Evolutionary conservation across 2,329 filamentous ascomycete species (phyloP).

Genomic region (Claviceps sp.): DNA sequence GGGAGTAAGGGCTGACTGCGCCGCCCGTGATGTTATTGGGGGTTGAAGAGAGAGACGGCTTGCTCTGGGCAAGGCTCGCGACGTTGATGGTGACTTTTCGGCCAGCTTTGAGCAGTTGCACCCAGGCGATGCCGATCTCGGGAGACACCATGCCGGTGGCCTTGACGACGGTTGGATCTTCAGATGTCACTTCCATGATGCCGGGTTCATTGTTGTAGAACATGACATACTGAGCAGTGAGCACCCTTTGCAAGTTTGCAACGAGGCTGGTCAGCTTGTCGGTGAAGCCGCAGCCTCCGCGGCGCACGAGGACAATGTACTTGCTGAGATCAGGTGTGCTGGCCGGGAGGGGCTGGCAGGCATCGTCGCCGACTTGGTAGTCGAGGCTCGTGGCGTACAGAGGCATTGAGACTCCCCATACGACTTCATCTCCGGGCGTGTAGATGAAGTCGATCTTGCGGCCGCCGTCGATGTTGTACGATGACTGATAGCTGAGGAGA

Average conservation of each 20-base stretch:
- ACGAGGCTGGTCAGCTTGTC: background rate
- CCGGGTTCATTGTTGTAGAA: slow-evolving; percentile 40
- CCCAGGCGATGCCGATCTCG: slow-evolving; percentile 34
- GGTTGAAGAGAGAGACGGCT: slow-evolving; percentile 3
- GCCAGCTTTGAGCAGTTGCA: slow-evolving; percentile 24
- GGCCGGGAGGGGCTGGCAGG: slow-evolving; percentile 23
- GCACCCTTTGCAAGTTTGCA: slow-evolving; percentile 32
- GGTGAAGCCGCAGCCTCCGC: slow-evolving; percentile 8
- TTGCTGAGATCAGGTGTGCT: slow-evolving; percentile 37
- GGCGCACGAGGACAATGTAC: slow-evolving; percentile 39
- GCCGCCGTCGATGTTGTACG: slow-evolving; percentile 18
- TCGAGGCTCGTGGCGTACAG: slow-evolving; percentile 22
- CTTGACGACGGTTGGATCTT: slow-evolving; percentile 15
- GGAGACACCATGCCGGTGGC: slow-evolving; percentile 14
- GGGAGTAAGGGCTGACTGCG: slow-evolving; percentile 35
- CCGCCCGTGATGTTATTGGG: slow-evolving; percentile 26
- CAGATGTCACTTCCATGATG: slow-evolving; percentile 14
- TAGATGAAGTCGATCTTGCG: background rate
- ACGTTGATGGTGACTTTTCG: slow-evolving; percentile 15
- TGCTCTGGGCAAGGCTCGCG: background rate
- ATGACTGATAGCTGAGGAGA: slow-evolving; percentile 21
- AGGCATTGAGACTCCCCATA: slow-evolving; percentile 5
- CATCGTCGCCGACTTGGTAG: slow-evolving; percentile 18
- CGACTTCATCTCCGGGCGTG: background rate
- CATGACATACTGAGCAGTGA: slow-evolving; percentile 46